Evolutionary conservation across 345 rosid species (phyloP), one percentile per base, ranked within the genome.

Genomic region (Salix dunnii): DNA sequence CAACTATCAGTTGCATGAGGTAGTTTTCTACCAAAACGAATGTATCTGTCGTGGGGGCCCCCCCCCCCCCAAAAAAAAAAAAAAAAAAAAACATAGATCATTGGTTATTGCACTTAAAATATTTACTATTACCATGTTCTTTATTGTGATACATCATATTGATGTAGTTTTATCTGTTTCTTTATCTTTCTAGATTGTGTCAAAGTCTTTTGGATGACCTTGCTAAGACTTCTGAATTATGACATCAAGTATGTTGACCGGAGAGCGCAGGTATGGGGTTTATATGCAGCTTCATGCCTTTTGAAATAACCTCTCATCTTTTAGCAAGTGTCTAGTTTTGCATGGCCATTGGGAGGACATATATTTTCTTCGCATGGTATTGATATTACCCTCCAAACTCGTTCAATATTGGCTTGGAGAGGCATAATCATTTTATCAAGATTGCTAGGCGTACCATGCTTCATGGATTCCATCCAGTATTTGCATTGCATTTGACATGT

Each of bases 181-280:
- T 23, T 67, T 43, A 13, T 36, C 49, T 75, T 68, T 12, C 28
- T 82, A 87, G 90, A 79, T 72, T 74, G 72, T 55, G 72, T 64
- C 31, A 70, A 78, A 77, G 67, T 83, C 71, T 81, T 70, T 84
- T 88, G 90, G 67, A 83, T 84, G 91, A 87, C 74, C 91, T 78
- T 84, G 83, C 82, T 65, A 74, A 68, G 23, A 66, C 79, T 40
- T 53, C 51, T 71, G 70, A 83, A 81, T 38, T 74, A 90, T 88
- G 90, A 74, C 88, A 69, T 90, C 93, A 48, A 87, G 88, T 72
- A 83, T 75, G 82, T 74, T 75, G 76, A 76, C 82, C 2, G 91
- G 90, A 76, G 93, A 90, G 72, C 89, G 89, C 75, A 88, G 90
- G 93, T 88, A 86, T 74, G 62, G 10, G 13, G 35, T 72, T 68